These are phyloP conservation scores for Stachybotrys echinatus DNA, from an alignment of 2,329 filamentous ascomycete genomes.

Conservation along the genomic window DNA sequence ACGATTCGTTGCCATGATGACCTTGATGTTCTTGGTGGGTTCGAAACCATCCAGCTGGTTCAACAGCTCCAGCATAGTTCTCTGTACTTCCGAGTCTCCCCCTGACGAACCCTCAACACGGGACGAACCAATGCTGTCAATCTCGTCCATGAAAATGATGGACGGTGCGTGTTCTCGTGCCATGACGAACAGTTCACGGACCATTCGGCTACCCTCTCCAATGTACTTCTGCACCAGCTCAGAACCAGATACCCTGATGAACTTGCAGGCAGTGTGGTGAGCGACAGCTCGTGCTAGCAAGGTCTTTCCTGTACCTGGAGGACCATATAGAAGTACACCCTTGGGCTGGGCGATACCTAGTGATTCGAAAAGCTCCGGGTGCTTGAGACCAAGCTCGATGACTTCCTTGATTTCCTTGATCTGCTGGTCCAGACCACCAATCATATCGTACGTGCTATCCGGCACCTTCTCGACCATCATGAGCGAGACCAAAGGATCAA, in stretches of 20 bases:
- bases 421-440: conserved; percentile 95
- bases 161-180: conserved; percentile 94
- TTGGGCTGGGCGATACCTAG: conserved; percentile 97
- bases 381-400: conserved; percentile 96
- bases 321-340: conserved; percentile 92
- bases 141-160: conserved; percentile 99
- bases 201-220: conserved; percentile 96
- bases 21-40: conserved; percentile 99
- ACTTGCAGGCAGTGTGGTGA: conserved; percentile 98
- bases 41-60: conserved; percentile 99
- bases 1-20: conserved; percentile 99
- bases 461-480: conserved; percentile 99
- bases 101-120: conserved; percentile 93
- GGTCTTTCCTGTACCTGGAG: conserved; percentile 95
- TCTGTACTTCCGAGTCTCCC: conserved; percentile 95
- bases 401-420: conserved; percentile 99
- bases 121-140: conserved; percentile 96
- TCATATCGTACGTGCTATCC: conserved; percentile 99
- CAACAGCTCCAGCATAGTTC: conserved; percentile 95
- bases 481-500: conserved; percentile 95
- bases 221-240: conserved; percentile 99
- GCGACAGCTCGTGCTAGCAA: conserved; percentile 91
- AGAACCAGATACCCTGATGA: conserved; percentile 93
- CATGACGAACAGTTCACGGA: conserved; percentile 98
- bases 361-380: conserved; percentile 98